These are phyloP conservation scores for slime mould (Dictyostelium discoideum) DNA, from an alignment of 78 protist genomes.

Conservation along the genomic window dicty_2.7 NC_007088.5:515001-515500, in stretches of 20 bases:
- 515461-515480: neutral
- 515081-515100: no score
- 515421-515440: neutral
- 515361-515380: neutral
- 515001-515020: no score
- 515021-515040: no score
- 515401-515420: conserved; percentile 16
- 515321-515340: neutral
- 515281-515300: conserved; percentile 5
- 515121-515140: neutral
- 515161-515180: no score
- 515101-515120: neutral
- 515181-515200: neutral
- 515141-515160: no score
- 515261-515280: conserved; percentile 15
- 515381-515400: neutral
- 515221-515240: conserved; percentile 22
- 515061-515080: no score
- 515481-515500: neutral
- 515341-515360: neutral
- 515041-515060: no score
- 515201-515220: conserved; percentile 63
- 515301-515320: neutral
- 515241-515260: neutral
- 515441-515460: neutral